phyloP scores from a whole-genome alignment of 345 rosid genomes.

The Microthlaspi erraticum region DNA sequence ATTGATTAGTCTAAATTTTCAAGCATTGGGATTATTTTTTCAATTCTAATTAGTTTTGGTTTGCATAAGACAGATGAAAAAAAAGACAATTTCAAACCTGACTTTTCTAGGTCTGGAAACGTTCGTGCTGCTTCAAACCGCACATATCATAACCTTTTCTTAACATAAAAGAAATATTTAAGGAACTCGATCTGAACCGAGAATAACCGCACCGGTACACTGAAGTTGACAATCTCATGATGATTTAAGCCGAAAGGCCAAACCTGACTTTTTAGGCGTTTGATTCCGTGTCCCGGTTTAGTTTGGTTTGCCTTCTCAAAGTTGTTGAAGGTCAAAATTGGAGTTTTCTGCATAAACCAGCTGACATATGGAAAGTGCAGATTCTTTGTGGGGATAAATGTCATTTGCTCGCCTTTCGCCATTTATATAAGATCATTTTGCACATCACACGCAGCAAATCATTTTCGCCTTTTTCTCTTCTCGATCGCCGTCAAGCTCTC shows the following conservation, averaged over 20 bases:
- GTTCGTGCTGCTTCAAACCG: slow-evolving; percentile 23
- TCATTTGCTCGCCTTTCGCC: slow-evolving; percentile 12
- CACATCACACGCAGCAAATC: slow-evolving; percentile 17
- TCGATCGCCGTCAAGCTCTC: slow-evolving; percentile 39
- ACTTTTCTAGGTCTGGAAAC: slow-evolving; percentile 37
- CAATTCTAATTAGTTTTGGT: neutral
- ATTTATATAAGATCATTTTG: slow-evolving; percentile 5
- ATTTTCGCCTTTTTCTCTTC: neutral
- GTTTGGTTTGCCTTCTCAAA: slow-evolving; percentile 34
- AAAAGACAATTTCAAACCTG: slow-evolving; percentile 23
- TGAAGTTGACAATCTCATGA: too few species aligned
- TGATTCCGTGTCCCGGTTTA: slow-evolving; percentile 23
- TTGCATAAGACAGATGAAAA: neutral
- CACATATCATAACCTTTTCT: neutral
- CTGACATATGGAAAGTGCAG: neutral
- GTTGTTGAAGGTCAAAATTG: slow-evolving; percentile 39
- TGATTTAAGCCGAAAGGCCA: slow-evolving; percentile 11
- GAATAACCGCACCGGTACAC: slow-evolving; percentile 31
- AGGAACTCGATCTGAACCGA: slow-evolving; percentile 1
- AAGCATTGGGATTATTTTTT: neutral
- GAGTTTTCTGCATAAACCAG: neutral
- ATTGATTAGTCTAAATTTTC: neutral
- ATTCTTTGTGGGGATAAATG: neutral
- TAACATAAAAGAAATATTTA: neutral
- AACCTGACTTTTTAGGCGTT: neutral